Base-by-base conservation (phyloP, 2,329 filamentous ascomycete species). In the Aspergillus sp. region DNA sequence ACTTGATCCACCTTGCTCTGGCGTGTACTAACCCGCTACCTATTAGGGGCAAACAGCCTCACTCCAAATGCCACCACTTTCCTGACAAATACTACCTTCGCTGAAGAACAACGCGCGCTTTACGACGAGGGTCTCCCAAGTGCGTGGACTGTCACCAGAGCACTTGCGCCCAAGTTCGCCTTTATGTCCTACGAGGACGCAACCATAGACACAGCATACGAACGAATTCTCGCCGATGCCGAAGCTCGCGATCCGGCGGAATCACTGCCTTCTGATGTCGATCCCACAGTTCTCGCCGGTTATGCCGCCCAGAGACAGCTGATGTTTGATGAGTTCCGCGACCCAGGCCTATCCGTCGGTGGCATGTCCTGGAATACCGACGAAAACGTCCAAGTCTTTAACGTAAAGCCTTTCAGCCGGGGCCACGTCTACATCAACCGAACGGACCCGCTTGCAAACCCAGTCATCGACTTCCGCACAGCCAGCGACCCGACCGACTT, bases 181-280 rank as follows among this genome's bases (percentile, higher is more conserved):
- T 52, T 52, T 39, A 12, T 52, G 6, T 52, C 49, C 9, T 52
- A 52, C 40, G 37, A 44, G 35, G 23, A 52, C 23, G 35, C 40
- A 27, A 52, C 49, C 3, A 14, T 17, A 15, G 37, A 27, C n/a
- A 52, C 49, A 3, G 19, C 23, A 9, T 52, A 52, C 27, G 39
- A 8, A 19, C n/a, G 17, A 2, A 43, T 52, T 12, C 37, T 52
- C 21, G 37, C 17, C 5, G 33, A 43, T 6, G 21, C 39, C 17
- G n/a, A 43, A 43, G 49, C 49, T 14, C 37, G 37, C n/a, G 49
- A 52, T 43, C 49, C 49, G 11, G 49, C 49, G n/a, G 49, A 52
- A 11, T 52, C 49, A 15, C 37, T 52, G 9, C 49, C 39, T 4
- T 5, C 23, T n/a, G 21, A 31, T 15, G 37, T 52, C 12, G 19